These are phyloP conservation scores for Beta lomatogona DNA, from an alignment of 179 eudicot species.

Conservation along the genomic window DNA sequence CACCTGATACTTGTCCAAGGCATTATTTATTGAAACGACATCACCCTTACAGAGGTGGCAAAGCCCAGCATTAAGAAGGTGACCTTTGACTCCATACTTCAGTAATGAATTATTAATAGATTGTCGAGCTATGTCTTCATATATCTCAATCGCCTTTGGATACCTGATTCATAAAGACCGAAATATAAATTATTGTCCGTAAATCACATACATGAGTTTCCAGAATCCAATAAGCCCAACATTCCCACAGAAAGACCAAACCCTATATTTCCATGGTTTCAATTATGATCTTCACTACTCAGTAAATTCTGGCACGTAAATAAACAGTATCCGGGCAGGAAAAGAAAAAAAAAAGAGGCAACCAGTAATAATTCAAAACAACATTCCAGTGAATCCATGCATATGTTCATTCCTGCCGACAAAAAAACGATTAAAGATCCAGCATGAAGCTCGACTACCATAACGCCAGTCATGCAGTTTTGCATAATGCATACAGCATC, in stretches of 20 bases:
- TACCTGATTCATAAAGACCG: constrained; percentile 46
- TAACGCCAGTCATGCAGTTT: background rate
- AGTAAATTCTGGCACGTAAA: background rate
- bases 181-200: background rate
- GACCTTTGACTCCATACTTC: constrained; percentile 89
- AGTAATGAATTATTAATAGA: constrained; percentile 72
- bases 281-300: background rate
- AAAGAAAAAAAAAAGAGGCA: background rate
- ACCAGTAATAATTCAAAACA: background rate
- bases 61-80: constrained; percentile 95
- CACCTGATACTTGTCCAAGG: constrained; percentile 88
- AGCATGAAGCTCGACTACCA: background rate
- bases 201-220: background rate
- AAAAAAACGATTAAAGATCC: background rate
- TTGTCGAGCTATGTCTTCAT: constrained; percentile 77
- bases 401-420: background rate
- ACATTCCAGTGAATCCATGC: background rate
- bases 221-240: background rate
- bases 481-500: constrained; percentile 8
- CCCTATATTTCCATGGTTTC: background rate
- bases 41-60: constrained; percentile 96
- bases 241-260: background rate
- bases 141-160: constrained; percentile 78
- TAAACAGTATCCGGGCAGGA: background rate
- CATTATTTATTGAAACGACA: constrained; percentile 74